Evolutionary conservation across 352 stramenopile species (phyloP), one percentile per base, ranked within the genome.

Genomic region (Phytophthora colocasiae): DNA sequence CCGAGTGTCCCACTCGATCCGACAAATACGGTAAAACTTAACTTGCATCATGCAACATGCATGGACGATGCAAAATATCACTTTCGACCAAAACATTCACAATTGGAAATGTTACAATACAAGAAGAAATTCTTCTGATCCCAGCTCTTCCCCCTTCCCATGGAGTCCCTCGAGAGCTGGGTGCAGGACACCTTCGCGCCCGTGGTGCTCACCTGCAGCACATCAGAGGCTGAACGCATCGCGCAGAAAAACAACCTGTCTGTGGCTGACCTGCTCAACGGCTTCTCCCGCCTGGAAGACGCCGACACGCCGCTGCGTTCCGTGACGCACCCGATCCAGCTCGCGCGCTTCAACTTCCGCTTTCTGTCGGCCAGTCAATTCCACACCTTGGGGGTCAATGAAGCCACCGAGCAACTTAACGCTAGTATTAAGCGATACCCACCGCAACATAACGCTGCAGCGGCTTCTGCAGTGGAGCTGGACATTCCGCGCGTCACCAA

Each of bases 181-280:
- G 80, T 92, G 26, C 85, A 92, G 38, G 82, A 92, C 71, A 80
- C 80, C 10, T 93, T 90, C 59, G 81, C 84, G 63, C 86, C 88
- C 4, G 66, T 96, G 29, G 86, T 96, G 68, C 82, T 96, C 36
- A 90, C 85, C 15, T 90, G 85, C 74, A 68, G 81, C 45, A 92
- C 86, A 10, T 66, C 75, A 10, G 88, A 96, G 69, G 83, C 86
- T 3, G 86, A 96, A 67, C 86, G 88, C 36, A 81, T 96, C 55
- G 75, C 80, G 38, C 78, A 86, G 49, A 96, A 96, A 76, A 96
- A 94, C 64, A 86, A 83, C 41, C 66, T 96, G n/a, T 76, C 78
- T 6, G 71, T 95, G 24, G 74, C 83, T 3, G 78, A 95, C 47
- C 54, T 96, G 29, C 71, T 96, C 31, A 95, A 91, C 47, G 88